Evolutionary conservation across 768 basidiomycete species (phyloP), one percentile per base, ranked within the genome.

Genomic region (Lactarius vividus): DNA sequence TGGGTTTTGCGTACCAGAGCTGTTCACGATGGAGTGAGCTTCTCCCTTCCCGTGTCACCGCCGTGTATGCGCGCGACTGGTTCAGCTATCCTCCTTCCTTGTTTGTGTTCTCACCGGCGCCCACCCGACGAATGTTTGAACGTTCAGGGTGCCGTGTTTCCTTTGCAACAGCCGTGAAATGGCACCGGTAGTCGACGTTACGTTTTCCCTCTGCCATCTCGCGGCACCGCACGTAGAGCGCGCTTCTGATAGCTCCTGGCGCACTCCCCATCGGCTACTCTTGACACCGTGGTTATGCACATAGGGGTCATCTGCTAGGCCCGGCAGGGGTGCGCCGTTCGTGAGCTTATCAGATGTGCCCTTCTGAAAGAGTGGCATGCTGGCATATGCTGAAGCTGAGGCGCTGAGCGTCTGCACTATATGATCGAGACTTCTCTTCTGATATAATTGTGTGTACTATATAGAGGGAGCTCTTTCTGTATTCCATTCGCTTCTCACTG

Each of bases 341-440:
- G 55, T 37, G 35, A 39, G 37, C 61, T 33, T 61, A 61, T 52
- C 23, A 54, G 39, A 37, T 37, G 28, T 40, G 20, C 23, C 52
- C 28, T 42, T 13, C 35, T 54, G n/a, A 52, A 16, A 20, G 26
- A 18, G 23, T 29, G 52, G 46, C 44, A 52, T 35, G 26, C 59
- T 33, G 9, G 26, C 49, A 52, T 23, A 28, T 13, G 13, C 26
- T 15, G 49, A 52, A 26, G 23, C 23, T 52, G 23, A 26, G 46
- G 46, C 46, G 46, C 52, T 54, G 37, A 31, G 29, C 37, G 40
- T 31, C 37, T 40, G 28, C 7, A 5, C 28, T 28, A 53, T 58
- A 28, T 4, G 46, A 58, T 58, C 37, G 52, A 33, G 49, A 58
- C 35, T 35, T 64, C 52, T 60, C 23, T 35, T 44, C 40, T 60